Evolutionary conservation across 169 alveolate genomes (phyloP).

Genomic region (Amoebophrya sp.): DNA sequence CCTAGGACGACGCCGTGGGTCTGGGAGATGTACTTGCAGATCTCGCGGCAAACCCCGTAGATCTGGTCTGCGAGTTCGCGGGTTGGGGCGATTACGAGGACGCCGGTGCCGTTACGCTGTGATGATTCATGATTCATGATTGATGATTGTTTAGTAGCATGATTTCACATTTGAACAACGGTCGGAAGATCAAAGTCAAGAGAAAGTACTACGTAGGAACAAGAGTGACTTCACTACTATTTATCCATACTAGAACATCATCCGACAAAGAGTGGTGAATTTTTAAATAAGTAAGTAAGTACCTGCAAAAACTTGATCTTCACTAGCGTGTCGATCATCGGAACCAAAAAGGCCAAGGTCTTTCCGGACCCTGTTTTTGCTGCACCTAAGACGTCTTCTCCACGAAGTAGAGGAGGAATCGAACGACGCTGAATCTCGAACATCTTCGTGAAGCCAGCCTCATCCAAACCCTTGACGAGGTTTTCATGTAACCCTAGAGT

Average conservation of each 20-base stretch:
- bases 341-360: slow-evolving; percentile 95
- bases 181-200: too few species aligned
- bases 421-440: slow-evolving; percentile 95
- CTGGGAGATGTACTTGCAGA: slow-evolving; percentile 83
- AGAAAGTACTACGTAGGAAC: too few species aligned
- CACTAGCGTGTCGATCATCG: slow-evolving; percentile 90
- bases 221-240: too few species aligned
- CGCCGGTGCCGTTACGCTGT: slow-evolving; percentile 86
- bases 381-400: slow-evolving; percentile 95
- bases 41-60: slow-evolving; percentile 89
- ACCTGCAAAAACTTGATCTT: slow-evolving; percentile 82
- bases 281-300: background rate
- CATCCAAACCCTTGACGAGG: slow-evolving; percentile 33
- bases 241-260: too few species aligned
- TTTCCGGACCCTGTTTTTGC: slow-evolving; percentile 95
- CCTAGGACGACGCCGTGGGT: slow-evolving; percentile 97
- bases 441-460: slow-evolving; percentile 63
- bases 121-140: too few species aligned
- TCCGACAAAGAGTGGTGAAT: slow-evolving; percentile 40
- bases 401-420: slow-evolving; percentile 91
- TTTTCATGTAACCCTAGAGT: background rate
- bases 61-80: slow-evolving; percentile 96
- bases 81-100: slow-evolving; percentile 89
- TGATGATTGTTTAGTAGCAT: too few species aligned
- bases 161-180: too few species aligned